Evolutionary conservation across 2,329 filamentous ascomycete genomes (phyloP), one percentile per base, ranked within the genome.

Genomic region (Beauveria sp.): DNA sequence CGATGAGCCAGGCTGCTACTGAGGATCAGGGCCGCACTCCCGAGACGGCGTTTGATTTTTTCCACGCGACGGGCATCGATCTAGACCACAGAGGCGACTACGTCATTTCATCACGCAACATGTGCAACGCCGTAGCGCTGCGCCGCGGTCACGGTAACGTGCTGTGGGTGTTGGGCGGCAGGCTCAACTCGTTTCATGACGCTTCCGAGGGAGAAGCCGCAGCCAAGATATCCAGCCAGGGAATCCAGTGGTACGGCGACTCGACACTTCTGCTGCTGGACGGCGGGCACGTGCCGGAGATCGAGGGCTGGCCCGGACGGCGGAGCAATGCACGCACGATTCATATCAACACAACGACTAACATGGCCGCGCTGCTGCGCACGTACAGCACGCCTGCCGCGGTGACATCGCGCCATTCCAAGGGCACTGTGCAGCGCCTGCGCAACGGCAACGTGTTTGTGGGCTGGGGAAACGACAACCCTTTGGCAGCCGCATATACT

Each of bases 1-100:
- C 50, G 18, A 62, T 65, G n/a, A 66, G 57, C 37, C 53, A 64
- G n/a, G 59, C 63, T 24, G 40, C 55, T 2, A 57, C 64, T n/a
- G 61, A 63, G n/a, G 62, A 66, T 20, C 62, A 64, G 22, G 69
- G 70, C 5, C 67, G 63, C 28, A 30, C 37, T 16, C 30, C 16
- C 4, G 52, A 69, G 66, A 41, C 65, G 66, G 48, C 76, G 1
- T 84, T 80, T 70, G 82, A 85, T 65, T 84, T 79, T 63, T 84
- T 84, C 68, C 82, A 84, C 67, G 79, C 84, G 70, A 84, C 84
- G 70, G 80, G 79, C 40, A 74, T 85, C 40, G 79, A 83, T 66
- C 82, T 83, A 66, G 77, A 79, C 60, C 66, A 70, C 1, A 65
- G 74, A 0, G 66, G 67, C 24, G 79, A 84, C 65, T 85, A 81